Base-by-base conservation (phyloP, 768 basidiomycete species). In the Hygrophorus pudorinus region DNA sequence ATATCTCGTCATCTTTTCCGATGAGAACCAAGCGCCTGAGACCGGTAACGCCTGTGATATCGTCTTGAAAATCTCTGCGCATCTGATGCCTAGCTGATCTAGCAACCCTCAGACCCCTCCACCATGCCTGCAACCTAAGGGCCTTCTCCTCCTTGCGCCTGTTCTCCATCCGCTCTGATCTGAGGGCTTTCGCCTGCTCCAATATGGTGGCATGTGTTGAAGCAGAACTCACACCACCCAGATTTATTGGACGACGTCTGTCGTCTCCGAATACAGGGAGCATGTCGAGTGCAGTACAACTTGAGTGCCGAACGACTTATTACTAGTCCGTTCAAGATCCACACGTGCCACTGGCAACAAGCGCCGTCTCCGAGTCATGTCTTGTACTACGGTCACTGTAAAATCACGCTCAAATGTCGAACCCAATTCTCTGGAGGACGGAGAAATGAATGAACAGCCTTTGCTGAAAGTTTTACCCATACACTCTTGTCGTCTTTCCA, bases 11-110 rank as follows among this genome's bases (percentile, higher is more conserved):
- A 49, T 78, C 73, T 55, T 59, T 59, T 10, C 78, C 78, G 40
- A 83, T 66, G 17, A 87, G 67, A 14, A 81, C 76, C 16, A 85
- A 65, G 58, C 76, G 79, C 45, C 87, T 62, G 52, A 86, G 59
- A 9, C 76, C 81, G 6, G 66, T 71, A 38, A 86, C 51, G 7
- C 72, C 66, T 3, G 63, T 63, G 2, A 77, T 59, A 56, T 84
- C 76, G 2, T 60, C 52, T 48, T 73, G 70, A 51, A 86, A 84
- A 7, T 58, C 46, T 21, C 41, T 53, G 42, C 70, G 62, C 58
- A 89, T 53, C n/a, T 71, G 59, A 30, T 48, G 54, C 52, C 72
- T 68, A 10, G 71, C 67, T 7, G 44, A 53, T 38, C 61, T 61
- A 3, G 63, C 65, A 42, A 74, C 72, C 27, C 53, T 52, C 4